Percentiles rank a stretch among this genome's conserved stretches.
These are phyloP conservation scores for Coniochaeta sp. DNA, from an alignment of 2,329 filamentous ascomycete genomes.

Conservation along the genomic window DNA sequence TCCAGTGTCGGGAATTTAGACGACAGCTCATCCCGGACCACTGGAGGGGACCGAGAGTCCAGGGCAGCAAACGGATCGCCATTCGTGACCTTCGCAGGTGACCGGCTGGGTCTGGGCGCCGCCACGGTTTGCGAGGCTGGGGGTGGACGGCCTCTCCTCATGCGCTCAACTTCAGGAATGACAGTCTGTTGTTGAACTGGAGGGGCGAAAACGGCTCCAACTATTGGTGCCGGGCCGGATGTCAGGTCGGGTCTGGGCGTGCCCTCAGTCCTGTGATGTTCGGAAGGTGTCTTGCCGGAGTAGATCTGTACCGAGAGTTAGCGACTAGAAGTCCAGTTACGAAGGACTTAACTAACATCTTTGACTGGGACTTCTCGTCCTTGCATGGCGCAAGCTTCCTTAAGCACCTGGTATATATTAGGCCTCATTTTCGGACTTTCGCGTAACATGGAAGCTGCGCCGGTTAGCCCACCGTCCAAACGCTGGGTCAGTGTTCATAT, in stretches of 20 bases:
- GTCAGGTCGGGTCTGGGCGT: constrained; percentile 45
- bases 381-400: constrained; percentile 83
- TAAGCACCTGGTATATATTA: constrained; percentile 89
- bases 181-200: constrained; percentile 60
- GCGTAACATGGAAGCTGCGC: constrained; percentile 77
- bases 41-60: constrained; percentile 54
- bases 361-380: constrained; percentile 79
- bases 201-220: constrained; percentile 78
- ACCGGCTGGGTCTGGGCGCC: constrained; percentile 52
- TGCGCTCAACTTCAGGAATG: constrained; percentile 86
- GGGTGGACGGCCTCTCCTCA: constrained; percentile 76
- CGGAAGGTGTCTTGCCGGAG: constrained; percentile 53
- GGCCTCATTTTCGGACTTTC: constrained; percentile 73
- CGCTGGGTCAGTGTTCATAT: constrained; percentile 20
- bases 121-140: constrained; percentile 28
- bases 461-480: constrained; percentile 4
- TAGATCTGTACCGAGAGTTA: constrained; percentile 56
- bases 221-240: constrained; percentile 47
- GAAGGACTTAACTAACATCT: constrained; percentile 56
- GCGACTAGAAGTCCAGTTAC: constrained; percentile 11
- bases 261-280: constrained; percentile 45
- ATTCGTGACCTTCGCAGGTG: constrained; percentile 60
- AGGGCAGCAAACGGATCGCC: constrained; percentile 88
- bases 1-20: constrained; percentile 83
- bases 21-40: constrained; percentile 70